Conservation (phyloP, 1,139 yeast species). For the Sugiyamaella japonica region DNA sequence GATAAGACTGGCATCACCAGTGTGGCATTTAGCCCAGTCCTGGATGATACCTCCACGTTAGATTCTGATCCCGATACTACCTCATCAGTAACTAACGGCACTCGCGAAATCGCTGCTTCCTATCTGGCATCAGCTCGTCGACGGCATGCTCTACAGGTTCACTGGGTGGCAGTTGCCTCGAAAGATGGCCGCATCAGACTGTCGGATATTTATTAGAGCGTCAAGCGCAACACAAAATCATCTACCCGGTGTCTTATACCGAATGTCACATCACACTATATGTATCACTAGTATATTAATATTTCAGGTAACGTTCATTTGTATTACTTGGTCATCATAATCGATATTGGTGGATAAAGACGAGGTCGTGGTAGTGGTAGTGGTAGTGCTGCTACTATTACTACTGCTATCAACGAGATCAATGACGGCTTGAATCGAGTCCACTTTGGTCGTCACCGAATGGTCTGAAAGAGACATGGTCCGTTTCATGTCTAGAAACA, state of each 20-base stretch:
- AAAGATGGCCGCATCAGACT: constrained; percentile 43
- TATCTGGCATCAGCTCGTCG: constrained; percentile 14
- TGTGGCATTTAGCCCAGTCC: constrained; percentile 32
- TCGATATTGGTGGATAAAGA: neutral
- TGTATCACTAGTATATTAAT: neutral
- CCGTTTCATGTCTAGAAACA: constrained; percentile 28
- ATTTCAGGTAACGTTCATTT: constrained; percentile 1
- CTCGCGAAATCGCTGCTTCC: constrained; percentile 1
- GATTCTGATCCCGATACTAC: neutral
- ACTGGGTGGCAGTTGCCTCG: constrained; percentile 43
- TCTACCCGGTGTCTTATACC: no score
- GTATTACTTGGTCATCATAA: constrained; percentile 1
- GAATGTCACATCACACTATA: neutral
- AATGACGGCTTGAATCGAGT: constrained; percentile 16
- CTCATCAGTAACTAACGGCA: constrained; percentile 1
- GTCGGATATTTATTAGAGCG: constrained; percentile 35
- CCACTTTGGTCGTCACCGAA: constrained; percentile 19
- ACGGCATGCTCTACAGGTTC: constrained; percentile 16
- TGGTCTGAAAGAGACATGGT: constrained; percentile 20
- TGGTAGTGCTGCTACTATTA: neutral
- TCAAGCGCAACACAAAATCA: no score
- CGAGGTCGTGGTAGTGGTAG: neutral
- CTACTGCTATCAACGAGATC: constrained; percentile 8
- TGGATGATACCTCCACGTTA: neutral
- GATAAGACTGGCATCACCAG: constrained; percentile 30